phyloP scores from a whole-genome alignment of 2,329 filamentous ascomycete genomes.

The Capronia epimyces region DNA sequence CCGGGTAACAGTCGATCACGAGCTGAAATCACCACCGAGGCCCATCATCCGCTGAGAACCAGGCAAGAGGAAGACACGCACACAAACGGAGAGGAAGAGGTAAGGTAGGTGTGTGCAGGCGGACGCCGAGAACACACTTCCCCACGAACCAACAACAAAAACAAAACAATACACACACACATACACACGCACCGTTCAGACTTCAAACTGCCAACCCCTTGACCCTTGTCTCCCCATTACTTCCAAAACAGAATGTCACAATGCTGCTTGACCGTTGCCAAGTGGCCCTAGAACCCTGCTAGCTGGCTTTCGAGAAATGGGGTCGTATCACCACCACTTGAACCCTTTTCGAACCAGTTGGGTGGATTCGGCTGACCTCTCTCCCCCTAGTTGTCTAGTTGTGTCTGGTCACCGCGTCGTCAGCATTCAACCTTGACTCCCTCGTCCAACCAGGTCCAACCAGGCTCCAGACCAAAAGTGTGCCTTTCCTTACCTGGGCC shows the following conservation, averaged over 20 bases:
- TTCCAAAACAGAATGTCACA: background rate
- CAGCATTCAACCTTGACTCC: constrained; percentile 17
- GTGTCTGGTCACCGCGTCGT: constrained; percentile 14
- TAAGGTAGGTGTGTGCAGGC: background rate
- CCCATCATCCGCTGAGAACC: background rate
- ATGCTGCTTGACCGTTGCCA: constrained; percentile 26
- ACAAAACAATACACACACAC: background rate
- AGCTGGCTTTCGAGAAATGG: constrained; percentile 25
- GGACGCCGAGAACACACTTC: background rate
- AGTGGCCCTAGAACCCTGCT: constrained; percentile 26
- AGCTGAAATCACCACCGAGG: background rate
- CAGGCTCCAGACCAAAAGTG: background rate
- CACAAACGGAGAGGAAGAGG: background rate
- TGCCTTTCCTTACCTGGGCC: background rate
- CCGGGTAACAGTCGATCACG: constrained; percentile 12
- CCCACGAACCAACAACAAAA: background rate
- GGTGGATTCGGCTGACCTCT: background rate
- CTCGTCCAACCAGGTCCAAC: constrained; percentile 1
- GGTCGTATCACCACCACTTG: constrained; percentile 14
- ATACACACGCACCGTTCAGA: background rate
- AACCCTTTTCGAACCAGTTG: constrained; percentile 8
- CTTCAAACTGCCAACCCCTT: background rate
- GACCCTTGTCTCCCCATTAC: background rate
- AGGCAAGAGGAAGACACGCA: background rate
- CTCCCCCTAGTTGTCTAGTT: constrained; percentile 1